Percentiles rank a stretch among this genome's conserved stretches.
Evolutionary conservation across 305 asterid species (phyloP).

Genomic region (Salvia sclarea): DNA sequence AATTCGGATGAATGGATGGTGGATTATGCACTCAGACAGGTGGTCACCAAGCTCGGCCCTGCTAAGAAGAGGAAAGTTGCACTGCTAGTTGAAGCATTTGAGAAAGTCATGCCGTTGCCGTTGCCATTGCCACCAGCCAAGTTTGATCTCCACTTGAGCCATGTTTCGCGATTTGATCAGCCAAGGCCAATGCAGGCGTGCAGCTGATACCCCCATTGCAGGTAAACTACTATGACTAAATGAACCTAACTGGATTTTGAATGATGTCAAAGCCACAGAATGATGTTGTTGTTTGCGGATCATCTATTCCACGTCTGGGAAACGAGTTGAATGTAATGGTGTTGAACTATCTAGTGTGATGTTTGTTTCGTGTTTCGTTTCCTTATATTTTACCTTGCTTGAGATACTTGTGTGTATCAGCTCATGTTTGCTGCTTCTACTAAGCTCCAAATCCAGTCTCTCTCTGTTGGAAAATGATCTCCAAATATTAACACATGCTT

Average conservation of each 20-base stretch:
- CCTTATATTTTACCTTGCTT: background rate
- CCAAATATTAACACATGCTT: no score
- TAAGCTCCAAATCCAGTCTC: background rate
- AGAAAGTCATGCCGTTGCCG: slow-evolving; percentile 66
- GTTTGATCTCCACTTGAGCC: slow-evolving; percentile 44
- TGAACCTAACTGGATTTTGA: background rate
- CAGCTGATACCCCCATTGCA: slow-evolving; percentile 43
- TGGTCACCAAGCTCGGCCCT: slow-evolving; percentile 65
- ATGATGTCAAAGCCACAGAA: background rate
- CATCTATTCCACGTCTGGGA: background rate
- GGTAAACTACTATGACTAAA: slow-evolving; percentile 31
- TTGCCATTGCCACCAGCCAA: slow-evolving; percentile 38
- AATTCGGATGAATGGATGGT: slow-evolving; percentile 91
- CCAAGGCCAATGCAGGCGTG: slow-evolving; percentile 66
- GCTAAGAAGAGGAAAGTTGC: slow-evolving; percentile 81
- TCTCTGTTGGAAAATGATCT: no score
- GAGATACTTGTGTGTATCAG: slow-evolving; percentile 26
- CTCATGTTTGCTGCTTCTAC: slow-evolving; percentile 25
- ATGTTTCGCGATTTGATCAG: slow-evolving; percentile 38
- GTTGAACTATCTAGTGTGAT: slow-evolving; percentile 26
- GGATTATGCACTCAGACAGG: slow-evolving; percentile 77
- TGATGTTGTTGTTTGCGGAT: background rate
- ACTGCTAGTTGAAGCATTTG: slow-evolving; percentile 85
- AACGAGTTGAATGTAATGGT: slow-evolving; percentile 4
- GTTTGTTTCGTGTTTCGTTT: slow-evolving; percentile 22